Evolutionary conservation across 768 basidiomycete species (phyloP).

Genomic region (Serendipita sp.): DNA sequence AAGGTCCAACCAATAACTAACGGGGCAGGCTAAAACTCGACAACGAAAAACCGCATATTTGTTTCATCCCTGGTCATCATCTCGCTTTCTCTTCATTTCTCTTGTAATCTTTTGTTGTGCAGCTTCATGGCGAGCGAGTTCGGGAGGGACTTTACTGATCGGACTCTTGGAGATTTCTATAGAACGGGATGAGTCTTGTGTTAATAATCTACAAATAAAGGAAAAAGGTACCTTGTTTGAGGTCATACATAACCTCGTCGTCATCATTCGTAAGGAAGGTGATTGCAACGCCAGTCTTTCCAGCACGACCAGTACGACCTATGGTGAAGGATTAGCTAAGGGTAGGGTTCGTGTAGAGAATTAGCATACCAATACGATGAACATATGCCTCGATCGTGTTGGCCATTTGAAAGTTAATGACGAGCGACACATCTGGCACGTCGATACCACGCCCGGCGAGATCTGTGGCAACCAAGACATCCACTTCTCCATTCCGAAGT

Average conservation of each 20-base stretch:
- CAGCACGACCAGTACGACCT: conserved; percentile 96
- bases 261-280: conserved; percentile 95
- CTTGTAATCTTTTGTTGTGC: conserved; percentile 81
- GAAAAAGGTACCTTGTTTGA: conserved; percentile 60
- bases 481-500: conserved; percentile 68
- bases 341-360: not conserved
- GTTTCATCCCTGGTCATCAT: conserved; percentile 38
- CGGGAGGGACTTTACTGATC: conserved; percentile 72
- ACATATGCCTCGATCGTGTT: conserved; percentile 93
- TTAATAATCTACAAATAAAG: not conserved
- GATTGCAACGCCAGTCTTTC: conserved; percentile 83
- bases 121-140: conserved; percentile 80
- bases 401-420: conserved; percentile 97
- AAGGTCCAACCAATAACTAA: not conserved
- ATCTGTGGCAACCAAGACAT: conserved; percentile 91
- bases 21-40: not conserved
- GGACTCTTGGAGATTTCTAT: conserved; percentile 89
- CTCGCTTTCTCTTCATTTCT: conserved; percentile 90
- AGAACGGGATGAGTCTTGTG: not conserved
- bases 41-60: no score
- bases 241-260: conserved; percentile 96
- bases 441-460: conserved; percentile 98
- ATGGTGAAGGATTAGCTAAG: conserved; percentile 8
- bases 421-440: conserved; percentile 88
- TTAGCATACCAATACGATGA: conserved; percentile 76